phyloP scores from a whole-genome alignment of 805 yeast species.

The Saccharomycopsis guyanensis region DNA sequence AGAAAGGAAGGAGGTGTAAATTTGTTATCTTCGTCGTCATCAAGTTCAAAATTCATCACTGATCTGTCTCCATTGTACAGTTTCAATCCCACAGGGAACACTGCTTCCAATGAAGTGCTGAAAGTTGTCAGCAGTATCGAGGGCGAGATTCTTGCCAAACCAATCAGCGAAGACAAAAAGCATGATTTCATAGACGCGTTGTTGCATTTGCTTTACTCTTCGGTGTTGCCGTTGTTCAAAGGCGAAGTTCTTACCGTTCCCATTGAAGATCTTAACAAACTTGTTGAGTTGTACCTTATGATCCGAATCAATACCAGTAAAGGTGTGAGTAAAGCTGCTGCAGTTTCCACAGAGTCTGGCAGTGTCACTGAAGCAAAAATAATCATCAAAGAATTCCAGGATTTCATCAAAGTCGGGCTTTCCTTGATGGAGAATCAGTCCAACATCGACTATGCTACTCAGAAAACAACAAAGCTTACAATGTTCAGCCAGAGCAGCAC shows the following conservation, averaged over 20 bases:
- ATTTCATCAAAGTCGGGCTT: slow-evolving; percentile 19
- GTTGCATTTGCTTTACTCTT: slow-evolving; percentile 27
- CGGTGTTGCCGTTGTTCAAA: slow-evolving; percentile 30
- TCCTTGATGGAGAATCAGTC: slow-evolving; percentile 20
- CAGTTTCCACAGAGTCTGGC: not conserved
- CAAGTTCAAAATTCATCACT: slow-evolving; percentile 27
- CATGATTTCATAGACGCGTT: slow-evolving; percentile 29
- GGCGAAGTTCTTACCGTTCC: slow-evolving; percentile 30
- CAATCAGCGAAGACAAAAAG: slow-evolving; percentile 26
- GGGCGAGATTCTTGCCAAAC: slow-evolving; percentile 12
- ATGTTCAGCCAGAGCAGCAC: not conserved
- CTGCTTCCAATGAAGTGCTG: slow-evolving; percentile 23
- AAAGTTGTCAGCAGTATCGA: slow-evolving; percentile 13
- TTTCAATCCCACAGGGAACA: slow-evolving; percentile 25
- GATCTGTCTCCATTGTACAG: slow-evolving; percentile 28
- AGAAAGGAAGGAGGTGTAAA: slow-evolving; percentile 14
- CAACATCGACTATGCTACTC: slow-evolving; percentile 14
- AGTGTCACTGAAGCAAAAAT: slow-evolving; percentile 1
- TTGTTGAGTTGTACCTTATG: slow-evolving; percentile 29
- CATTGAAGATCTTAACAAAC: slow-evolving; percentile 32
- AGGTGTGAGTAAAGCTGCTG: not conserved
- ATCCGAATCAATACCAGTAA: slow-evolving; percentile 21
- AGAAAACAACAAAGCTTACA: slow-evolving; percentile 9
- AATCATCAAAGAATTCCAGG: slow-evolving; percentile 19
- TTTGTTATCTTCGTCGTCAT: slow-evolving; percentile 27